Evolutionary conservation across 768 basidiomycete genomes (phyloP).

Genomic region (Boletus rubroflammeus): DNA sequence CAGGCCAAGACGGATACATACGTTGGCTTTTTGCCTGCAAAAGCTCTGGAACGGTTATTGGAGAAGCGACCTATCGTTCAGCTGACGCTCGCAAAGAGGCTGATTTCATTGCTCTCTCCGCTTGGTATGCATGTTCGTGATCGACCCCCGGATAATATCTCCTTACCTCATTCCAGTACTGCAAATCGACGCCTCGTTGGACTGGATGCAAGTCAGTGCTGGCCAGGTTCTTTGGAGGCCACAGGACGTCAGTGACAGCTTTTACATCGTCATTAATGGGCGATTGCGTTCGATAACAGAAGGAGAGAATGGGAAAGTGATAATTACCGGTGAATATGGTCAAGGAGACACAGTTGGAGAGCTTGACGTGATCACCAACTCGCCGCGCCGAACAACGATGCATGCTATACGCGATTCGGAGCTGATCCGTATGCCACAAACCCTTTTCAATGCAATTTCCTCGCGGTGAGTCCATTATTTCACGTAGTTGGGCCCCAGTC

Average conservation of each 20-base stretch:
- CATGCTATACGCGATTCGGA: conserved; percentile 99
- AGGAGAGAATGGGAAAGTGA: conserved; percentile 68
- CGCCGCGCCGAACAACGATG: conserved; percentile 80
- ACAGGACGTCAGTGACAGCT: conserved; percentile 87
- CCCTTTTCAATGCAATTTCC: conserved; percentile 96
- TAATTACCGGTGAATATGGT: conserved; percentile 89
- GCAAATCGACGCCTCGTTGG: conserved; percentile 94
- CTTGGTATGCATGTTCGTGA: conserved; percentile 51
- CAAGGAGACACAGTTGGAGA: conserved; percentile 98
- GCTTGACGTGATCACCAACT: conserved; percentile 94
- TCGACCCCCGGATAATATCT: background rate
- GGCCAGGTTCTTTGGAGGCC: conserved; percentile 95
- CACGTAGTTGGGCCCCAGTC: background rate
- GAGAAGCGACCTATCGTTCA: conserved; percentile 95
- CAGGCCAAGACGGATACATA: conserved; percentile 97
- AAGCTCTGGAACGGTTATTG: conserved; percentile 83
- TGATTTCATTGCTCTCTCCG: conserved; percentile 92
- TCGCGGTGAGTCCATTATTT: conserved; percentile 50
- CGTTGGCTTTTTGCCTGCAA: conserved; percentile 89
- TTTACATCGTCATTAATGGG: conserved; percentile 98
- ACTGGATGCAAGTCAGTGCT: conserved; percentile 97
- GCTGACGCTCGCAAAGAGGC: conserved; percentile 90
- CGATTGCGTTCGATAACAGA: conserved; percentile 89
- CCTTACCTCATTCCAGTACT: conserved; percentile 53
- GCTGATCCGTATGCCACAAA: conserved; percentile 93